Conservation (phyloP, 768 basidiomycete genomes). For the Suillus occidentalis region DNA sequence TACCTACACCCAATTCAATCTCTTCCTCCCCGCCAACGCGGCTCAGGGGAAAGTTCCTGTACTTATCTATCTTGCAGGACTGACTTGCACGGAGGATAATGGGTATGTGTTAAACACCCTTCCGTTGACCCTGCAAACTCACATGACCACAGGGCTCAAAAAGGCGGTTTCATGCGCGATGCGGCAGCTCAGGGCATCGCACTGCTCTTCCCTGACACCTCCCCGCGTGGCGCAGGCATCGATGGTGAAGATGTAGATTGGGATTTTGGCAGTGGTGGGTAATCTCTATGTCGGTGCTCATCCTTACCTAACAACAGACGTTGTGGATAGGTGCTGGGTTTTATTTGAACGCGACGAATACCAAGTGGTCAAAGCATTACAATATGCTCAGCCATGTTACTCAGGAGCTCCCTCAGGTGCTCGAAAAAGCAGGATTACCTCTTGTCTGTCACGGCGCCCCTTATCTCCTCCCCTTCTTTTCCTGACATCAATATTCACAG, state of each 20-base stretch:
- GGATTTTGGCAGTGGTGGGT: slow-evolving; percentile 85
- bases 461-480: neutral
- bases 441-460: slow-evolving; percentile 51
- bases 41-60: slow-evolving; percentile 60
- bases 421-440: slow-evolving; percentile 72
- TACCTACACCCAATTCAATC: slow-evolving; percentile 75
- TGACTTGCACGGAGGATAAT: slow-evolving; percentile 92
- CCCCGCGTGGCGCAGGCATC: slow-evolving; percentile 87
- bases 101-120: slow-evolving; percentile 51
- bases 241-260: slow-evolving; percentile 79
- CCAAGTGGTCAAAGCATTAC: slow-evolving; percentile 71
- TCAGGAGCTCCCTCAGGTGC: slow-evolving; percentile 77
- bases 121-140: neutral
- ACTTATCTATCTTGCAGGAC: slow-evolving; percentile 84
- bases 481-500: slow-evolving; percentile 37
- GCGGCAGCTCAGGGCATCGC: slow-evolving; percentile 87
- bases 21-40: slow-evolving; percentile 77
- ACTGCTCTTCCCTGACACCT: slow-evolving; percentile 93
- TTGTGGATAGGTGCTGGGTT: slow-evolving; percentile 72
- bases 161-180: slow-evolving; percentile 87
- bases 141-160: slow-evolving; percentile 65
- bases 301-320: neutral
- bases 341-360: slow-evolving; percentile 88
- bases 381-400: slow-evolving; percentile 89
- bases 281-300: neutral